Evolutionary conservation across 2,329 filamentous ascomycete genomes (phyloP), one percentile per base, ranked within the genome.

Genomic region (Fusarium sp.): DNA sequence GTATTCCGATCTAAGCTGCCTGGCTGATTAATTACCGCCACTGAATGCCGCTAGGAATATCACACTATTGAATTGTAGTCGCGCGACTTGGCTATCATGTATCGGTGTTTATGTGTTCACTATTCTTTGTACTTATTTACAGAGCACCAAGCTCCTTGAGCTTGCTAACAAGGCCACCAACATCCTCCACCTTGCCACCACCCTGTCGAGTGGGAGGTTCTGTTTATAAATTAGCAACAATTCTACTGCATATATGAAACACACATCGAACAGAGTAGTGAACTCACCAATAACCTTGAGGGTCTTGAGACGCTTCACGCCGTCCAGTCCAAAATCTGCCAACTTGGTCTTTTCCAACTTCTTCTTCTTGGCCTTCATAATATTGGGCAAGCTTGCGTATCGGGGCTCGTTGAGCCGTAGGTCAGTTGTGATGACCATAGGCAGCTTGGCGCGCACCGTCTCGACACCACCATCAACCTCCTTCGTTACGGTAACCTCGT

Each of bases 291-390:
- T 89, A 69, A 99, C 94, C 87, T 96, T 96, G 73, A 98, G 76
- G 55, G 93, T 92, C 89, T 96, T 97, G 78, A 99, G 81, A 74
- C 94, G 86, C 81, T 86, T 89, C 79, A 87, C 86, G 52, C 87
- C 87, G 74, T 94, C 90, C 43, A 97, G 81, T 3, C 92, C 93
- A 79, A 92, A 92, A 77, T 99, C 96, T 58, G 84, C 86, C 78
- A 97, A 79, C 70, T 87, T 93, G 86, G 93, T 91, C 91, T 97
- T 98, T 75, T 96, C 93, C 74, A 99, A 77, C 76, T 92, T 92
- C 91, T 99, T 99, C 92, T 98, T 99, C 92, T 99, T 99, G 53
- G 96, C 96, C 90, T 98, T 99, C 96, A 99, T 99, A 71, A 99
- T 98, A 79, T 98, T 98, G 50, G 94, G 95, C 87, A 99, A 80